Evolutionary conservation across 768 basidiomycete species (phyloP).

Genomic region (Panus rudis): DNA sequence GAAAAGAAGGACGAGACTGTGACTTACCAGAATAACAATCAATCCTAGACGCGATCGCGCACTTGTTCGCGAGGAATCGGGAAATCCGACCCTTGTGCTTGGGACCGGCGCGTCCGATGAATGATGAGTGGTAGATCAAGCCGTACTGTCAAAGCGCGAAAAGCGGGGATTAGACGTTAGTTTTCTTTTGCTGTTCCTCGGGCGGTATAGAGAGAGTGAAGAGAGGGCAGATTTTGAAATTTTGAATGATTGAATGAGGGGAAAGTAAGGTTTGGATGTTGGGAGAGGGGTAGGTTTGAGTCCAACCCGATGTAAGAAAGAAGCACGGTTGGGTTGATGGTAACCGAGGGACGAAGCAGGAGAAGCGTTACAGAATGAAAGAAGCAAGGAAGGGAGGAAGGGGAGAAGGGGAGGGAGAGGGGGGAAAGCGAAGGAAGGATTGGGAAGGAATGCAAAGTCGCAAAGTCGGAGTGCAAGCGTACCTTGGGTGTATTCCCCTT

Average conservation of each 20-base stretch:
- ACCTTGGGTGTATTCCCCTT: conserved; percentile 99
- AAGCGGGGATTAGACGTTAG: conserved; percentile 1
- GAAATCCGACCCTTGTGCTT: conserved; percentile 98
- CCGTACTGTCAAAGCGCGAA: conserved; percentile 61
- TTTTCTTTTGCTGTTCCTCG: too few species aligned
- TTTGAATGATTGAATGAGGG: too few species aligned
- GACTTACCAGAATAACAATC: conserved; percentile 92
- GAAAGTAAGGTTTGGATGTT: too few species aligned
- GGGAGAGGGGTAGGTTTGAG: too few species aligned
- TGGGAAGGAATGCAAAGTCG: not conserved
- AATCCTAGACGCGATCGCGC: conserved; percentile 93
- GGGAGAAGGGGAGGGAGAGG: too few species aligned
- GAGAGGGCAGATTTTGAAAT: not conserved
- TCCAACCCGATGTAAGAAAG: too few species aligned
- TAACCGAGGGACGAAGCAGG: too few species aligned
- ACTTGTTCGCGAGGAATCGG: conserved; percentile 98
- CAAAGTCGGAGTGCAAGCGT: conserved; percentile 14
- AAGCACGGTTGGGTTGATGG: too few species aligned
- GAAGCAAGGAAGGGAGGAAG: too few species aligned
- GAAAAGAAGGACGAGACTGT: not conserved
- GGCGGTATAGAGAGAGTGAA: not conserved
- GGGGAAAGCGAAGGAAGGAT: not conserved
- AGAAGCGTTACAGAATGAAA: too few species aligned
- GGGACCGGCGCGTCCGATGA: conserved; percentile 90
- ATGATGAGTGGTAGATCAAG: conserved; percentile 93